phyloP scores from a whole-genome alignment of 2,329 filamentous ascomycete genomes.

The Penicillium sp. region DNA sequence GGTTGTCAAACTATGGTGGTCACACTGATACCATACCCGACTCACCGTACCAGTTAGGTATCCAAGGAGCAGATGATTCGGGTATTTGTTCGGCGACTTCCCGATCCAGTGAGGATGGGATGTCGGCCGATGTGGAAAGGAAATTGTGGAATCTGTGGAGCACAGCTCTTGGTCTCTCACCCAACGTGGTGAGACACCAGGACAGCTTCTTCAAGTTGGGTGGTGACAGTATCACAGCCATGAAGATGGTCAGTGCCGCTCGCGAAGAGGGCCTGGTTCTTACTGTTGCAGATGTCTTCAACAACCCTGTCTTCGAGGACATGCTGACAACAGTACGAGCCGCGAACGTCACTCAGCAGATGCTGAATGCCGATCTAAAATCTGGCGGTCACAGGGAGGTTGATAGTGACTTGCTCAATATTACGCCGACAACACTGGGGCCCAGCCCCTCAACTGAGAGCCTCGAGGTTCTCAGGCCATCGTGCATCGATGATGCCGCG shows the following conservation, averaged over 20 bases:
- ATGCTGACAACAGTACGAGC: conserved; percentile 35
- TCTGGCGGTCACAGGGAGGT: conserved; percentile 14
- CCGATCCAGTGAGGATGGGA: conserved; percentile 31
- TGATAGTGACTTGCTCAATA: conserved; percentile 15
- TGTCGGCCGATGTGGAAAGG: conserved; percentile 31
- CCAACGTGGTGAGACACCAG: conserved; percentile 33
- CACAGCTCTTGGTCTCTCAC: conserved; percentile 34
- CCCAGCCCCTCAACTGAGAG: conserved; percentile 24
- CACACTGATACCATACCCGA: conserved; percentile 16
- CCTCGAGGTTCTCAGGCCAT: conserved; percentile 27
- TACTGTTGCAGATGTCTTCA: conserved; percentile 46
- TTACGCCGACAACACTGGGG: conserved; percentile 13
- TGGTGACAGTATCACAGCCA: conserved; percentile 43
- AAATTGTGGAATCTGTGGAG: conserved; percentile 42
- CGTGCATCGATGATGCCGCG: conserved; percentile 37
- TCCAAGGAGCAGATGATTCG: conserved; percentile 21
- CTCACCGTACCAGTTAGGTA: conserved; percentile 19
- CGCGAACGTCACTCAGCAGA: conserved; percentile 24
- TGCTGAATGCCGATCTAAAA: conserved; percentile 23
- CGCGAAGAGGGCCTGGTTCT: conserved; percentile 41
- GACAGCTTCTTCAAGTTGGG: conserved; percentile 46
- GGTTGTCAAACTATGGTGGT: conserved; percentile 14
- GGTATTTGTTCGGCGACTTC: conserved; percentile 29
- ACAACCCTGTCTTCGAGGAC: conserved; percentile 41
- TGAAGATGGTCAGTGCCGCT: conserved; percentile 43